Base-by-base conservation (phyloP, 139 green algal genomes). In the Haematococcus sp. region DNA sequence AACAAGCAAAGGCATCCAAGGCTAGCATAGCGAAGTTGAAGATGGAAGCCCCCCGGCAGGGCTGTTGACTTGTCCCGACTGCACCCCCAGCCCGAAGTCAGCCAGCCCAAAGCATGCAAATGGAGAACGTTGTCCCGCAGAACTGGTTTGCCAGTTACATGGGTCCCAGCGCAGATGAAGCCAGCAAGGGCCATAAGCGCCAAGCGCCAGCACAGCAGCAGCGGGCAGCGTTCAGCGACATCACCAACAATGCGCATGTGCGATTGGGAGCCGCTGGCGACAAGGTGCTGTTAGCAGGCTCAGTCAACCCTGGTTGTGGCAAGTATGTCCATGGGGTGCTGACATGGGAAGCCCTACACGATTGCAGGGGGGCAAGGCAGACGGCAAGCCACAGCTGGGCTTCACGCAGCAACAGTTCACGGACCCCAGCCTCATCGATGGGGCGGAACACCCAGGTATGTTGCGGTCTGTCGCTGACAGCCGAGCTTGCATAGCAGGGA, bases 401-500 rank as follows among this genome's bases (percentile, higher is more conserved):
- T 34, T 65, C n/a, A 9, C 4, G 58, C 58, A 65, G 58, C 58
- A 65, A n/a, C 58, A 65, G 25, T 65, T 65, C 58, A 35, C n/a
- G 11, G 58, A 65, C 25, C 58, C 58, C 58, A 65, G n/a, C n/a
- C 58, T 65, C 58, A 65, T 65, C 58, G 58, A 65, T 65, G 58
- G 58, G n/a, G n/a, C 30, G 58, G n/a, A 70, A 23, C 63, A 70
- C 23, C 30, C 63, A 70, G 35, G 63, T 70, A 17, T 28, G 63
- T 49, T 49, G 40, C 40, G 40, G 40, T 49, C 40, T 49, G 40
- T 49, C 40, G 40, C 40, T 49, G 40, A 49, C 40, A 49, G 35
- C 35, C 3, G 32, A 68, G 3, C 5, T 52, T 4, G 33, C 61
- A 46, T 43, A 16, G 32, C 4, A 40, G 13, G 15, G 33, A 27